Evolutionary conservation across 345 rosid genomes (phyloP), one percentile per base, ranked within the genome.

Genomic region (Gossypium sturtianum): DNA sequence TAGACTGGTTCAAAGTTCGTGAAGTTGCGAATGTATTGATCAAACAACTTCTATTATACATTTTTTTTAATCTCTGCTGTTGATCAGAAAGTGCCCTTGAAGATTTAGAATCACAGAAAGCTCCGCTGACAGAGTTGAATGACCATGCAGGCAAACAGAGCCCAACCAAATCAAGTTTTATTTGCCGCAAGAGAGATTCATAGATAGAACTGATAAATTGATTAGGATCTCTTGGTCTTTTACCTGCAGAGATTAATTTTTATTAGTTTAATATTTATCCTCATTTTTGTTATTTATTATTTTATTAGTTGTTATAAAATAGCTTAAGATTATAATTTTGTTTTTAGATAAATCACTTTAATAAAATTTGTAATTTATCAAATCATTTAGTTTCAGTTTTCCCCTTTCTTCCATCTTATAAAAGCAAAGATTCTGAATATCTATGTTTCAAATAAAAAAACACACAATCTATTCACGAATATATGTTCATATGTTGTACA

Each of bases 21-120:
- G 45, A 77, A 57, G 67, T 5, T 60, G 65, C 23, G 10, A 54
- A 48, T 43, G 68, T 44, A 27, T 16, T 49, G 79, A 41, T 53
- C 70, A 54, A 63, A 71, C 63, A 53, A 45, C 64, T 53, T 62
- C 47, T 2, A 12, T 57, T 71, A 41, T 45, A 47, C 17, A 12
- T 56, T 64, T 51, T 51, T 4, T 19, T 15, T 2, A 27, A 29
- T 71, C 12, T 41, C 62, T 5, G 43, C 17, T 27, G 27, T 56
- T 63, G 23, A 22, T 12, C 17, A 20, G 20, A 16, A 12, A 22
- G 27, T 59, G 45, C 29, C 45, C 34, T 12, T 44, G 4, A 20
- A 66, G 70, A 25, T 43, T 4, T 19, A n/a, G 16, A 12, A 12
- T 15, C 44, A 29, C 43, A 7, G 23, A 63, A 63, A 10, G 67